Conservation (phyloP, 192 early-diverging fungal genomes). For the Umbelopsis sp. region DNA sequence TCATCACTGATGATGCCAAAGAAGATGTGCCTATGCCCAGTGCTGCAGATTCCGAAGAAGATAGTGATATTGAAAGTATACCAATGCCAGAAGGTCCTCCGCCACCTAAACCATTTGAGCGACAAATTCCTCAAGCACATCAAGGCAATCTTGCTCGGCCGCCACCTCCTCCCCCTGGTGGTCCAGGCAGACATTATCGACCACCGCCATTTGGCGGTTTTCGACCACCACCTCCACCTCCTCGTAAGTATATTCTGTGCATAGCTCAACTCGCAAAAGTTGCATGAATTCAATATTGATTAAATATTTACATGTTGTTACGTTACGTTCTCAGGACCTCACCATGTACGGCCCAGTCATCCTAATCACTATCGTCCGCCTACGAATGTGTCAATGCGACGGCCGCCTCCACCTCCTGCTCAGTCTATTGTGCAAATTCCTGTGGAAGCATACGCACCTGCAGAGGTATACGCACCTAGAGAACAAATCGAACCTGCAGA, state of each 20-base stretch:
- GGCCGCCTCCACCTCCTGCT: neutral
- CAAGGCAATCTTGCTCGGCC: constrained; percentile 20
- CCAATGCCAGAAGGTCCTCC: constrained; percentile 45
- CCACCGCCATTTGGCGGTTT: constrained; percentile 25
- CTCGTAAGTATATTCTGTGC: constrained; percentile 3
- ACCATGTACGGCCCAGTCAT: neutral
- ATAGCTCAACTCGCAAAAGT: neutral
- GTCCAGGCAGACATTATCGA: constrained; percentile 21
- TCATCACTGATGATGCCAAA: neutral
- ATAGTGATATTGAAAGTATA: constrained; percentile 34
- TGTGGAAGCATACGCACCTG: too few species aligned
- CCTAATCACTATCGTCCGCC: neutral
- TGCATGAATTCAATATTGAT: too few species aligned
- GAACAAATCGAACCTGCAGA: neutral
- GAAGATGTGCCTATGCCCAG: neutral
- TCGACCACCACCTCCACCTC: constrained; percentile 25
- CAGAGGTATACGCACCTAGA: neutral
- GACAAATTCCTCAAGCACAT: constrained; percentile 26
- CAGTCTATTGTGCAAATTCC: neutral
- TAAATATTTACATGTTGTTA: neutral
- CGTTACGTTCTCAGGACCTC: neutral
- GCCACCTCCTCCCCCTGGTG: constrained; percentile 18
- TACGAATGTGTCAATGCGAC: neutral
- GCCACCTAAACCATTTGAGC: constrained; percentile 42
- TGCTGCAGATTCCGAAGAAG: constrained; percentile 19